Evolutionary conservation across 805 yeast species (phyloP).

Genomic region (Yarrowia sp.): DNA sequence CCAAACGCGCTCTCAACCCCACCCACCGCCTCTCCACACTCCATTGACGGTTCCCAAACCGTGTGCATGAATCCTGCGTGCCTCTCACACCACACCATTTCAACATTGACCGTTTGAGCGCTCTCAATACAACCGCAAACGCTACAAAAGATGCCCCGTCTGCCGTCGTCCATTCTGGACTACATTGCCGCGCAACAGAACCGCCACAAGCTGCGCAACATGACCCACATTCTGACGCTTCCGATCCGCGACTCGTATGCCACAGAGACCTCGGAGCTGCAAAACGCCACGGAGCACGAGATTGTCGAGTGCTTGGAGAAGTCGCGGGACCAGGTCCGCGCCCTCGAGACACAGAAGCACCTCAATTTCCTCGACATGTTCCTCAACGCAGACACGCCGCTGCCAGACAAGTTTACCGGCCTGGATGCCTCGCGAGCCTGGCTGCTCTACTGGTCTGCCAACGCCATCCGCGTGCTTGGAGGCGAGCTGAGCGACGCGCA

Average conservation of each 20-base stretch:
- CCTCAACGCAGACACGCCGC: conserved; percentile 36
- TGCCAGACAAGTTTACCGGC: conserved; percentile 52
- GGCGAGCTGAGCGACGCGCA: conserved; percentile 35
- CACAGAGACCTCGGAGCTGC: conserved; percentile 19
- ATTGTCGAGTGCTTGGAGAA: conserved; percentile 9
- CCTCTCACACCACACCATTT: neutral
- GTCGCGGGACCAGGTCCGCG: neutral
- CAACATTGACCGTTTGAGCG: neutral
- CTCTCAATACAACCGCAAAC: neutral
- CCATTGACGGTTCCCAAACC: neutral
- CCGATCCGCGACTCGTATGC: conserved; percentile 8
- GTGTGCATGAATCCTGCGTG: neutral
- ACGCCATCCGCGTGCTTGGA: conserved; percentile 49
- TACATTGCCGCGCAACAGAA: conserved; percentile 11
- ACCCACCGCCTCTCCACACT: neutral
- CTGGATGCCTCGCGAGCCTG: conserved; percentile 92
- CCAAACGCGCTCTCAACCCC: neutral
- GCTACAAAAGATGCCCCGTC: neutral
- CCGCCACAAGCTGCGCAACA: conserved; percentile 1
- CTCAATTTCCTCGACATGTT: conserved; percentile 45
- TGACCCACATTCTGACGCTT: neutral
- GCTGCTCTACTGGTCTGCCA: conserved; percentile 82
- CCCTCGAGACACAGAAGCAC: conserved; percentile 41
- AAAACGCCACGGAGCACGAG: conserved; percentile 35
- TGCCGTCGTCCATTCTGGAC: conserved; percentile 24